These are phyloP conservation scores for Sclerotinia trifoliorum DNA, from an alignment of 2,329 filamentous ascomycete species.

Conservation along the genomic window DNA sequence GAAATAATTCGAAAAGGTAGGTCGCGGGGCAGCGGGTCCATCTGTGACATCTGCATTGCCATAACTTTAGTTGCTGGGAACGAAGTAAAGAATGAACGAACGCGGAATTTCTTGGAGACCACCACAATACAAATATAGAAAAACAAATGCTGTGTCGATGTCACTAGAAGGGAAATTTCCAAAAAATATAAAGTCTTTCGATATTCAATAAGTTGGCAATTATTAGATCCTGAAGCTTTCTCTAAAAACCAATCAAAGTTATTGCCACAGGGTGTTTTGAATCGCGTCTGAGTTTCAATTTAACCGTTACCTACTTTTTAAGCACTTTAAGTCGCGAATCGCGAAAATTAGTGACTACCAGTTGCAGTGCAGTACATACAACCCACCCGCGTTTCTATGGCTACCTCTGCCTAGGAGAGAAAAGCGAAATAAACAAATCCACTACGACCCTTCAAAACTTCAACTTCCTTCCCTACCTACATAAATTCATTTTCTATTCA, in stretches of 20 bases:
- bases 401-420: neutral
- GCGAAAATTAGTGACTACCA: conserved; percentile 11
- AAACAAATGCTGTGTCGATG: neutral
- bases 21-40: conserved; percentile 79
- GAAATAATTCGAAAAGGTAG: conserved; percentile 94
- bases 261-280: neutral
- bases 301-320: neutral
- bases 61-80: conserved; percentile 4
- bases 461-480: neutral
- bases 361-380: neutral
- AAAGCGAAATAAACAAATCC: conserved; percentile 18
- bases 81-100: conserved; percentile 7
- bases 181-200: neutral
- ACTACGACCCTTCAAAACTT: neutral
- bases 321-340: conserved; percentile 8
- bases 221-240: neutral
- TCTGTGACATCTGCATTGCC: conserved; percentile 69
- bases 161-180: neutral
- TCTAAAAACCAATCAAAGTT: neutral
- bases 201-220: neutral
- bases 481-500: neutral
- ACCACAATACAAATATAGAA: neutral
- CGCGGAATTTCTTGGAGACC: neutral
- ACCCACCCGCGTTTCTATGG: conserved; percentile 11
- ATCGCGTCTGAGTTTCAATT: conserved; percentile 10